A percentile compares a stretch with the other conserved stretches of the same genome.
Evolutionary conservation across 2,329 filamentous ascomycete genomes (phyloP).

Genomic region (Aspergillus proliferans): DNA sequence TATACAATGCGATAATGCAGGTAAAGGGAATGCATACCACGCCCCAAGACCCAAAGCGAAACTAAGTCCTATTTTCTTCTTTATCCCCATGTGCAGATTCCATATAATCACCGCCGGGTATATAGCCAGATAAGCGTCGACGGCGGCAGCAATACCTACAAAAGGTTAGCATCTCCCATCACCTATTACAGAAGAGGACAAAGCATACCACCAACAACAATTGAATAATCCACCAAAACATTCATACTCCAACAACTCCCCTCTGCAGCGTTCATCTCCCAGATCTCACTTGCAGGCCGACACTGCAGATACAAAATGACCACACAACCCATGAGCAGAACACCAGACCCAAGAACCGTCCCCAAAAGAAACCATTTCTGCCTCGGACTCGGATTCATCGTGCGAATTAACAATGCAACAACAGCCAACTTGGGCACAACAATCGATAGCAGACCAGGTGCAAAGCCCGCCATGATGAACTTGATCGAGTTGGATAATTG

Average conservation of each 20-base stretch:
- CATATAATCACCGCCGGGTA: neutral
- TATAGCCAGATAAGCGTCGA: neutral
- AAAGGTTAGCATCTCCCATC: neutral
- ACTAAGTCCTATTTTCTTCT: neutral
- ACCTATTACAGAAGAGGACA: neutral
- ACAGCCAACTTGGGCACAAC: neutral
- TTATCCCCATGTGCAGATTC: neutral
- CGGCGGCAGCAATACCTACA: neutral
- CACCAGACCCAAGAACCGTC: neutral
- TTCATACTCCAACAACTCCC: neutral
- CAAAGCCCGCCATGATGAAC: neutral
- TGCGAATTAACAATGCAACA: neutral
- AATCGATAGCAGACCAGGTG: neutral
- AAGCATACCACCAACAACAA: neutral
- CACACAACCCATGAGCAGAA: neutral
- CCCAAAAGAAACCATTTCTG: neutral
- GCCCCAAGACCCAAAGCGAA: neutral
- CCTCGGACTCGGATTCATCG: neutral
- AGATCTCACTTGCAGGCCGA: neutral
- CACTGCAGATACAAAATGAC: neutral
- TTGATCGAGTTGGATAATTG: neutral
- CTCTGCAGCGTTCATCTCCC: neutral
- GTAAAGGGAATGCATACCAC: neutral
- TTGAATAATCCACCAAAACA: neutral
- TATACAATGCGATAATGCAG: neutral